A percentile compares a stretch with the other conserved stretches of the same genome.
Conservation (phyloP, 495 filamentous ascomycete genomes). For the Aspergillus nanangensis region DNA sequence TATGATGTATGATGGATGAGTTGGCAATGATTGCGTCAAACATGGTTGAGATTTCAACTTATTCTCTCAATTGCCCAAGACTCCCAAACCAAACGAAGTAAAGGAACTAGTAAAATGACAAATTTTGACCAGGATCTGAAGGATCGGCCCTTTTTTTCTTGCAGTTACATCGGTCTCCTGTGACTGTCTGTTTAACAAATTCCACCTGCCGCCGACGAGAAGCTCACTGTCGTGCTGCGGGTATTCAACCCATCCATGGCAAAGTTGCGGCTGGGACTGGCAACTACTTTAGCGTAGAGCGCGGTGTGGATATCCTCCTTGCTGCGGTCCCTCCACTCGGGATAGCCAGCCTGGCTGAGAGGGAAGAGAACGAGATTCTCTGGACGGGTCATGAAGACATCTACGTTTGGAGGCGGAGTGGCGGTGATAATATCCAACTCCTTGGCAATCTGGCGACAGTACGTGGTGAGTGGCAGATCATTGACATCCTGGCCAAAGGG, state of each 20-base stretch:
- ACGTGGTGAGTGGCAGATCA: conserved; percentile 73
- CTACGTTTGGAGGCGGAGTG: conserved; percentile 45
- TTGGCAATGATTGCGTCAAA: too few relatives aligned
- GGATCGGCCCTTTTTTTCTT: too few relatives aligned
- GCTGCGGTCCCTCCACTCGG: conserved; percentile 56
- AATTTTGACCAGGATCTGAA: too few relatives aligned
- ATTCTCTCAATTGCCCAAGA: too few relatives aligned
- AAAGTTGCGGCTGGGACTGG: neutral
- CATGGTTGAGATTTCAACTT: too few relatives aligned
- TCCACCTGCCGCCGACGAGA: neutral
- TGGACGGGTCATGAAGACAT: conserved; percentile 51
- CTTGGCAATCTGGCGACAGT: conserved; percentile 63
- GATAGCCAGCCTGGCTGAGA: conserved; percentile 52
- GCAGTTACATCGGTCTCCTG: too few relatives aligned
- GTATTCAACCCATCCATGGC: neutral
- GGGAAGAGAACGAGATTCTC: conserved; percentile 68
- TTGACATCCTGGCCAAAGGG: conserved; percentile 86
- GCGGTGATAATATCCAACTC: conserved; percentile 73
- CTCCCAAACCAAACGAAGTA: too few relatives aligned
- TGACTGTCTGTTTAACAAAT: neutral
- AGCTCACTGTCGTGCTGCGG: neutral
- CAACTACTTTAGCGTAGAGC: neutral
- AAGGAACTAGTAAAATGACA: too few relatives aligned
- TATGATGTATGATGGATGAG: too few relatives aligned
- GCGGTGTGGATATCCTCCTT: conserved; percentile 51